A percentile compares a stretch with the other conserved stretches of the same genome.
Evolutionary conservation across 176 grass and related monocot species (phyloP).

Genomic region (Hsuehochloa calcarea): DNA sequence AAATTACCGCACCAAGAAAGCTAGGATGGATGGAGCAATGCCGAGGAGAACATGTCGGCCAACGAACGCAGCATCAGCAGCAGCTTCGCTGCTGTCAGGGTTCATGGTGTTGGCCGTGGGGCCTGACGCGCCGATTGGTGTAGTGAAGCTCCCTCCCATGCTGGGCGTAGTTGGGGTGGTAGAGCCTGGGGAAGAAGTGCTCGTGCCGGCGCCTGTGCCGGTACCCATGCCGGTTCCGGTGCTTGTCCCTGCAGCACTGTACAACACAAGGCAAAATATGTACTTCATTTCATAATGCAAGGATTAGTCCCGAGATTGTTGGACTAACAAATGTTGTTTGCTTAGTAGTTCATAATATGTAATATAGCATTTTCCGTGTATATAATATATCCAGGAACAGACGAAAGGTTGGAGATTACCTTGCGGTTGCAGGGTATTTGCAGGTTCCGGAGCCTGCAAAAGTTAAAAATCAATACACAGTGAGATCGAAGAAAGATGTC

Average conservation of each 20-base stretch:
- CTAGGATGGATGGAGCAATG: slow-evolving; percentile 17
- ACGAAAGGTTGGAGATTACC: slow-evolving; percentile 16
- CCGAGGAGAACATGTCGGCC: slow-evolving; percentile 15
- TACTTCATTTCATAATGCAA: neutral
- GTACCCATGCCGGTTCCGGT: neutral
- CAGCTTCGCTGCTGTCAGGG: neutral
- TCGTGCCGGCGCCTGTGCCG: neutral
- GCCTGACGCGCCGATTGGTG: slow-evolving; percentile 35
- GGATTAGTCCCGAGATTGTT: neutral
- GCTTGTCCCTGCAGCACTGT: slow-evolving; percentile 43
- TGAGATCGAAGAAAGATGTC: neutral
- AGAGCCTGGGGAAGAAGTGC: slow-evolving; percentile 10
- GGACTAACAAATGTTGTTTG: neutral
- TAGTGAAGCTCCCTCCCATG: slow-evolving; percentile 42
- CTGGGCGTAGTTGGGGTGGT: slow-evolving; percentile 19
- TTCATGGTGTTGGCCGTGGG: slow-evolving; percentile 31
- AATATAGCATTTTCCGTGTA: too few species aligned
- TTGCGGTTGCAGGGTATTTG: slow-evolving; percentile 56
- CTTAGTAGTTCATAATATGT: too few species aligned
- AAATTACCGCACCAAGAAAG: slow-evolving; percentile 11
- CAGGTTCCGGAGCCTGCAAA: slow-evolving; percentile 40
- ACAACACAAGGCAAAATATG: neutral
- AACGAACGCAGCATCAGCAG: neutral
- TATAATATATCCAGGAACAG: too few species aligned
- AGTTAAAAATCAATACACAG: neutral